A percentile compares a stretch with the other conserved stretches of the same genome.
Conservation (phyloP, 106 monocot genomes). For the Ottelia alismoides region DNA sequence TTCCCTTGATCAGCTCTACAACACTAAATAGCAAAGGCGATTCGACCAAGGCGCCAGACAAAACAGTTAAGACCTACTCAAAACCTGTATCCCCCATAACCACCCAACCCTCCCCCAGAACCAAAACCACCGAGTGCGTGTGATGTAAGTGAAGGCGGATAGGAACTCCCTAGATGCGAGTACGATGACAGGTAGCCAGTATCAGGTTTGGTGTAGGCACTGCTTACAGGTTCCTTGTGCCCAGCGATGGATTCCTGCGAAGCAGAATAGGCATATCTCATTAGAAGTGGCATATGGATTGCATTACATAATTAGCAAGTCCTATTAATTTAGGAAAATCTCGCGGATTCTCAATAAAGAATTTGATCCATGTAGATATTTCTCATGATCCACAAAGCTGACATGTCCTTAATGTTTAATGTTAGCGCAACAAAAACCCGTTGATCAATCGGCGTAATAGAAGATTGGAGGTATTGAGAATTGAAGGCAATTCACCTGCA, state of each 20-base stretch:
- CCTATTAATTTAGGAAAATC: not conserved
- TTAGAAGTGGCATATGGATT: too few species aligned
- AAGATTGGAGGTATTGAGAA: not conserved
- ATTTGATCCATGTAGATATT: not conserved
- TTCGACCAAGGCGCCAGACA: too few species aligned
- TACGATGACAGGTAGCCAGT: constrained; percentile 14
- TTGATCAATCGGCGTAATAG: too few species aligned
- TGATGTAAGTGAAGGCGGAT: constrained; percentile 4
- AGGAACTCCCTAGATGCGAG: constrained; percentile 7
- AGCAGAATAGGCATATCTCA: too few species aligned
- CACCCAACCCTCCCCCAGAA: constrained; percentile 9
- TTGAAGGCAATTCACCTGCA: constrained; percentile 13
- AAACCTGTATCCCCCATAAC: constrained; percentile 14
- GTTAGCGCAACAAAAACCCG: too few species aligned
- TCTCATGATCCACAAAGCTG: too few species aligned
- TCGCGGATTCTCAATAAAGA: not conserved
- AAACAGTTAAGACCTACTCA: too few species aligned
- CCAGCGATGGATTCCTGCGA: constrained; percentile 18
- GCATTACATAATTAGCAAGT: not conserved
- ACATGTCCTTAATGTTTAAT: not conserved
- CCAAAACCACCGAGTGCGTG: constrained; percentile 7
- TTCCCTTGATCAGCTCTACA: too few species aligned
- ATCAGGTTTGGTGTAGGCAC: constrained; percentile 7
- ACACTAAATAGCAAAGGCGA: too few species aligned
- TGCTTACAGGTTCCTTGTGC: constrained; percentile 4